These are phyloP conservation scores for Boletus rex-veris DNA, from an alignment of 768 basidiomycete species.

Conservation along the genomic window DNA sequence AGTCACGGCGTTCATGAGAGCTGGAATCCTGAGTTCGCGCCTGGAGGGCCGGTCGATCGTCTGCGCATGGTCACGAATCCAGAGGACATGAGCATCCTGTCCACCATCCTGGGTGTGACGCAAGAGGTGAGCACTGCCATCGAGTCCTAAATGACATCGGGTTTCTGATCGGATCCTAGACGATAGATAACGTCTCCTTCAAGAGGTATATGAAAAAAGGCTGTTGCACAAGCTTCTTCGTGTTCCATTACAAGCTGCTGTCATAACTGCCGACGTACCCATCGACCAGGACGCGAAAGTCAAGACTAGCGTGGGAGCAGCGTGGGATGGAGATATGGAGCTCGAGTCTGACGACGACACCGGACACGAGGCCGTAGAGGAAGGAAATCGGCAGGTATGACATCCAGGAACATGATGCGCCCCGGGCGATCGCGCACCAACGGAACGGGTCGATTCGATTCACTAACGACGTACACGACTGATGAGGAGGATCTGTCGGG, in stretches of 20 bases:
- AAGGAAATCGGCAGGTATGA: constrained; percentile 49
- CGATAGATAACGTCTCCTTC: constrained; percentile 67
- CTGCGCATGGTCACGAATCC: constrained; percentile 45
- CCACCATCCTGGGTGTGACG: constrained; percentile 76
- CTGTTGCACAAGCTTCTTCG: constrained; percentile 59
- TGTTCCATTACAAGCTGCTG: constrained; percentile 25
- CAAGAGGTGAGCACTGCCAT: constrained; percentile 57
- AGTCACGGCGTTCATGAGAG: constrained; percentile 64
- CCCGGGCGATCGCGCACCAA: constrained; percentile 43
- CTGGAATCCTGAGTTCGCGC: constrained; percentile 58
- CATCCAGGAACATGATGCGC: constrained; percentile 46
- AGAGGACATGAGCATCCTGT: constrained; percentile 74
- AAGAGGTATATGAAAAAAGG: constrained; percentile 62
- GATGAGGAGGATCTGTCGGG: constrained; percentile 31
- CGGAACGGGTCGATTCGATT: constrained; percentile 34
- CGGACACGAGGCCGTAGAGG: not conserved
- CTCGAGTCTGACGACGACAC: constrained; percentile 24
- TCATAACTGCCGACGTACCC: constrained; percentile 22
- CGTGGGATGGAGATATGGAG: constrained; percentile 40
- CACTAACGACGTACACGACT: constrained; percentile 47
- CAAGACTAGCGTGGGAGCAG: constrained; percentile 32
- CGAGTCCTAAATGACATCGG: not conserved
- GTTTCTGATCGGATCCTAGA: constrained; percentile 39
- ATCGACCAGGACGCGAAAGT: constrained; percentile 4
- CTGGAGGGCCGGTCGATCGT: constrained; percentile 46